These are phyloP conservation scores for Cutaneotrichosporon sp. DNA, from an alignment of 1,284 basidiomycete species.

Conservation along the genomic window DNA sequence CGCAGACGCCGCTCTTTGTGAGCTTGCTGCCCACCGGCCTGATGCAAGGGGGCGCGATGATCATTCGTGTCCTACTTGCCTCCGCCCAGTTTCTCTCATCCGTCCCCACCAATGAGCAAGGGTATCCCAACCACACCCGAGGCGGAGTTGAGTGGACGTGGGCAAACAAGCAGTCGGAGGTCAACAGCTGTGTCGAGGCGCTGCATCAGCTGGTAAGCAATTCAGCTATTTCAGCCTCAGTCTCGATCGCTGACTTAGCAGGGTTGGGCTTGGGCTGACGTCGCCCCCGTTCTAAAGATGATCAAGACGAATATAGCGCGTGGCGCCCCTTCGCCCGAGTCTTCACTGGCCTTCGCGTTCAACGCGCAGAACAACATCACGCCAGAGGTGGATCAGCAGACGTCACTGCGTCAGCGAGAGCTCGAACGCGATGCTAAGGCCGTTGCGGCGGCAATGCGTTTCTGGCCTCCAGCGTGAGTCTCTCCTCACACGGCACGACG, in stretches of 20 bases:
- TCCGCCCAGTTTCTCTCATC: slow-evolving; percentile 28
- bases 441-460: slow-evolving; percentile 3
- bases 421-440: slow-evolving; percentile 6
- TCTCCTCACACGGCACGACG: background rate
- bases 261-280: slow-evolving; percentile 32
- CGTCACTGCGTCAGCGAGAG: background rate
- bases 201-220: slow-evolving; percentile 35
- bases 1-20: slow-evolving; percentile 2
- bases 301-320: slow-evolving; percentile 28
- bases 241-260: no score
- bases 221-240: no score
- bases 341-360: slow-evolving; percentile 12
- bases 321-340: slow-evolving; percentile 20
- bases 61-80: slow-evolving; percentile 28
- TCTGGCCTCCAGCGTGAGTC: slow-evolving; percentile 22
- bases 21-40: background rate
- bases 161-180: slow-evolving; percentile 31
- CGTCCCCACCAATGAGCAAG: slow-evolving; percentile 39
- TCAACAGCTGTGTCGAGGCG: slow-evolving; percentile 25
- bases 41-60: slow-evolving; percentile 15
- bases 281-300: slow-evolving; percentile 17
- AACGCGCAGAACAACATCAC: background rate
- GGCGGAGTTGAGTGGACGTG: slow-evolving; percentile 41
- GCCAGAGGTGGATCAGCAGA: background rate
- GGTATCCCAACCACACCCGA: slow-evolving; percentile 32